Percentiles rank a stretch among this genome's conserved stretches.
phyloP scores from a whole-genome alignment of 179 eudicot species.

The Silene noctiflora region DNA sequence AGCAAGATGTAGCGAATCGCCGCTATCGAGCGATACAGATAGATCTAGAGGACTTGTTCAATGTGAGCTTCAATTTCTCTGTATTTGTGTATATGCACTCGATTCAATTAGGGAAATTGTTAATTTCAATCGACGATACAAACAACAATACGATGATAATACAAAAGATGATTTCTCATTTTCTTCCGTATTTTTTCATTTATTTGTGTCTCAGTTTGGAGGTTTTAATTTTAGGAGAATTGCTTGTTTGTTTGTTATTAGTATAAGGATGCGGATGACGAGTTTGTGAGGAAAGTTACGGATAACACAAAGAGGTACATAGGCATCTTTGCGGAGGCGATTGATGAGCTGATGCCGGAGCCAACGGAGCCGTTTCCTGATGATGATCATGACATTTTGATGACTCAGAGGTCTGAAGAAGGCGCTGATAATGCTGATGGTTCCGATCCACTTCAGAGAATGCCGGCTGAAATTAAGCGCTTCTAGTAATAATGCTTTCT shows the following conservation, averaged over 20 bases:
- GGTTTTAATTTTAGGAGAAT: background rate
- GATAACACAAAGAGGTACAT: conserved; percentile 82
- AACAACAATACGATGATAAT: too few species aligned
- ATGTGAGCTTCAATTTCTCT: conserved; percentile 31
- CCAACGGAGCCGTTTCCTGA: conserved; percentile 82
- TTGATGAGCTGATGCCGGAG: conserved; percentile 86
- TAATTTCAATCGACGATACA: background rate
- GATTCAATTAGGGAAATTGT: background rate
- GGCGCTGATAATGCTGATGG: conserved; percentile 68
- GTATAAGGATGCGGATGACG: conserved; percentile 93
- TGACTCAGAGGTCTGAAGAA: conserved; percentile 90
- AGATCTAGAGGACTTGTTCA: conserved; percentile 70
- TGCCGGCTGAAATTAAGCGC: conserved; percentile 95
- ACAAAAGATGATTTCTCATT: background rate
- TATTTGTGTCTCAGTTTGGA: background rate
- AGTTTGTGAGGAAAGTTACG: conserved; percentile 63
- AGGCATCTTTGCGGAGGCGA: conserved; percentile 72
- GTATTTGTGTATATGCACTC: background rate
- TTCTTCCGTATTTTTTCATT: background rate
- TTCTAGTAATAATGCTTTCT: conserved; percentile 63
- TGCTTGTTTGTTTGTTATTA: conserved; percentile 24
- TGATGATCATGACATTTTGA: conserved; percentile 84
- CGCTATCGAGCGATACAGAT: conserved; percentile 66
- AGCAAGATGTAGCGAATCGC: conserved; percentile 98
- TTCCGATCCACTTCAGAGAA: conserved; percentile 62